Percentiles rank a stretch among this genome's conserved stretches.
Conservation (phyloP, 2,329 filamentous ascomycete species). For the Diaporthe destruens region DNA sequence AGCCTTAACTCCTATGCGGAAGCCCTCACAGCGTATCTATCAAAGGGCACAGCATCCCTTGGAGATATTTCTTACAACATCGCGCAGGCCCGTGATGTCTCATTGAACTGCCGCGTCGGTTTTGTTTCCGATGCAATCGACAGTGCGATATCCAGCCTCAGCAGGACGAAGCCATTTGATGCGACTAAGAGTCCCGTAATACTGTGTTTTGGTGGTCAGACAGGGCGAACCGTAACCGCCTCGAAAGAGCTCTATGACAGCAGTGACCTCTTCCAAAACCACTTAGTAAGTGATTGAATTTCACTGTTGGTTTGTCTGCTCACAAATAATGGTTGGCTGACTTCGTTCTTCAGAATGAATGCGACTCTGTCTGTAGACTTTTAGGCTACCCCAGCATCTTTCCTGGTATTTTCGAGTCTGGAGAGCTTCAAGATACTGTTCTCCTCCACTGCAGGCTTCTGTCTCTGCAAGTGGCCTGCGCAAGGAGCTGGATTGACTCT, state of each 20-base stretch:
- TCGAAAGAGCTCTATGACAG: conserved; percentile 47
- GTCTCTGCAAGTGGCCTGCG: conserved; percentile 53
- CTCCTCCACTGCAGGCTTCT: conserved; percentile 54
- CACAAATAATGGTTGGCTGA: not conserved
- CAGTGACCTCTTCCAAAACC: conserved; percentile 46
- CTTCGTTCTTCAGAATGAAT: conserved; percentile 44
- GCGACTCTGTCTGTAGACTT: conserved; percentile 47
- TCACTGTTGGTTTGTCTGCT: not conserved
- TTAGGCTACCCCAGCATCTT: conserved; percentile 51
- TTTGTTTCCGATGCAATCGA: not conserved
- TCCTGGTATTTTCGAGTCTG: conserved; percentile 48
- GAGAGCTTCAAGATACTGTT: conserved; percentile 48
- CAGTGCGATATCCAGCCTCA: conserved; percentile 9
- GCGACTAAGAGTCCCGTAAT: conserved; percentile 45
- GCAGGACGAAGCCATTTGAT: conserved; percentile 20
- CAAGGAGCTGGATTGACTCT: conserved; percentile 51
- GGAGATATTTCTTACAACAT: conserved; percentile 26
- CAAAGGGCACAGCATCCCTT: not conserved
- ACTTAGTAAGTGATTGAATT: conserved; percentile 47
- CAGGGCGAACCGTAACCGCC: conserved; percentile 46
- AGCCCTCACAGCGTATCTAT: conserved; percentile 4
- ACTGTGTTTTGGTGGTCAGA: conserved; percentile 56
- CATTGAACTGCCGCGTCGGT: conserved; percentile 14
- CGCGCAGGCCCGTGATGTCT: conserved; percentile 24
- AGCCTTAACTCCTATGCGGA: conserved; percentile 35